These are phyloP conservation scores for Verticillium nonalfalfae DNA, from an alignment of 2,329 filamentous ascomycete genomes.

Conservation along the genomic window DNA sequence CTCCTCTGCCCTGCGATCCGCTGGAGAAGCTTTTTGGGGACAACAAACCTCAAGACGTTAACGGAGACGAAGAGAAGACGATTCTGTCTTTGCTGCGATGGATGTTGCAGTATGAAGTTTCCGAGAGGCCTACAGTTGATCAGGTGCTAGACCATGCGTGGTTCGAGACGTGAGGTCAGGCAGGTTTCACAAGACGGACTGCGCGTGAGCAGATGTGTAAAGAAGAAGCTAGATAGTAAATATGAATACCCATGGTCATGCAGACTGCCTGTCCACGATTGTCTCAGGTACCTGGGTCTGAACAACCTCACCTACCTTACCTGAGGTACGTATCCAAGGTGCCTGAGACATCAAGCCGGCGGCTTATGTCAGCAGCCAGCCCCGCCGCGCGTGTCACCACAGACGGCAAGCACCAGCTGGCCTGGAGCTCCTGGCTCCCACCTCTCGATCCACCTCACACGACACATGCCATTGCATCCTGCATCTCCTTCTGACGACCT, in stretches of 20 bases:
- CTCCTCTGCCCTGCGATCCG: background rate
- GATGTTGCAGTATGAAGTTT: constrained; percentile 1
- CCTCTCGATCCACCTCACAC: background rate
- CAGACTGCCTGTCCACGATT: too few relatives aligned
- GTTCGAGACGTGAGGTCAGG: too few relatives aligned
- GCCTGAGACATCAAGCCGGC: too few relatives aligned
- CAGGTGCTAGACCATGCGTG: background rate
- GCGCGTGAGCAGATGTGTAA: too few relatives aligned
- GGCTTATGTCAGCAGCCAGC: background rate
- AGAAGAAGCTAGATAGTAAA: too few relatives aligned
- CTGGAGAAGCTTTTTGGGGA: constrained; percentile 1
- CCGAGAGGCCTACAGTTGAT: background rate
- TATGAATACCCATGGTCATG: too few relatives aligned
- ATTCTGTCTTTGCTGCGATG: background rate
- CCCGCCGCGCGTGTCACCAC: background rate
- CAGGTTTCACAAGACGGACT: too few relatives aligned
- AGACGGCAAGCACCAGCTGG: background rate
- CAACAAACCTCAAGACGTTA: constrained; percentile 2
- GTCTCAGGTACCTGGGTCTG: too few relatives aligned
- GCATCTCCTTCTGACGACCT: constrained; percentile 7
- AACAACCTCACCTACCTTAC: too few relatives aligned
- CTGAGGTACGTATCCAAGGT: too few relatives aligned
- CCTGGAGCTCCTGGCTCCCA: background rate
- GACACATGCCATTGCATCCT: background rate
- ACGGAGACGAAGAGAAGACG: background rate